These are phyloP conservation scores for Apiotrichum gracile DNA, from an alignment of 1,284 basidiomycete species.

Conservation along the genomic window DNA sequence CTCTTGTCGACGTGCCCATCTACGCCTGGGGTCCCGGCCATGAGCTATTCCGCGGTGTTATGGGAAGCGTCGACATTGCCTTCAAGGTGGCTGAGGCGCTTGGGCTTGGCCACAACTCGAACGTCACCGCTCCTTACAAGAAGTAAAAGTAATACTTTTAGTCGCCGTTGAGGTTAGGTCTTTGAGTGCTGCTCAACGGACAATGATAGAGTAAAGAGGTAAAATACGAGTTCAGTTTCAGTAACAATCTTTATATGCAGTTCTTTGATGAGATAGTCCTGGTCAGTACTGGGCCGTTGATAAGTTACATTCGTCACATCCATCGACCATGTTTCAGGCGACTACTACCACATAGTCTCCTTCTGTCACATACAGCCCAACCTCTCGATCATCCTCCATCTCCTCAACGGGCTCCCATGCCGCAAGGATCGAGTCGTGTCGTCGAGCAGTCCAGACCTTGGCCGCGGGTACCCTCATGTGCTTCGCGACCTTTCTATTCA, in stretches of 20 bases:
- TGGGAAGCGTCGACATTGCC: slow-evolving; percentile 40
- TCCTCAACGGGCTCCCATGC: slow-evolving; percentile 17
- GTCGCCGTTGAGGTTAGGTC: too few relatives aligned
- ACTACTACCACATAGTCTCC: slow-evolving; percentile 13
- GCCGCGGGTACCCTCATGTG: slow-evolving; percentile 1
- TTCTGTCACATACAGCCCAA: slow-evolving; percentile 18
- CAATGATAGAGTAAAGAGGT: too few relatives aligned
- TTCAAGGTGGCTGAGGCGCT: slow-evolving; percentile 44
- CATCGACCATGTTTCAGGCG: too few relatives aligned
- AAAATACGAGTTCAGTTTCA: too few relatives aligned
- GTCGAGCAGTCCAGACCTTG: slow-evolving; percentile 7
- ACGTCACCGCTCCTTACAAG: slow-evolving; percentile 32
- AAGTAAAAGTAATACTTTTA: slow-evolving; percentile 20
- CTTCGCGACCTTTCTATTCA: slow-evolving; percentile 6
- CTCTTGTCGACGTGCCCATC: slow-evolving; percentile 44
- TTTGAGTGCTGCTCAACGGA: too few relatives aligned
- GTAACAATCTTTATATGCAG: too few relatives aligned
- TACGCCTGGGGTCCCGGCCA: slow-evolving; percentile 46
- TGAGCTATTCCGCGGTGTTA: slow-evolving; percentile 45
- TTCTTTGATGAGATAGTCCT: too few relatives aligned
- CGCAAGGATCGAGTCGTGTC: not conserved
- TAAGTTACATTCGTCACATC: too few relatives aligned
- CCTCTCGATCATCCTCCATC: slow-evolving; percentile 16
- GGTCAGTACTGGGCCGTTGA: too few relatives aligned
- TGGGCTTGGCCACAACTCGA: slow-evolving; percentile 34